Evolutionary conservation across 257 asterid species (phyloP), one percentile per base, ranked within the genome.

Genomic region (Plantago ovata): DNA sequence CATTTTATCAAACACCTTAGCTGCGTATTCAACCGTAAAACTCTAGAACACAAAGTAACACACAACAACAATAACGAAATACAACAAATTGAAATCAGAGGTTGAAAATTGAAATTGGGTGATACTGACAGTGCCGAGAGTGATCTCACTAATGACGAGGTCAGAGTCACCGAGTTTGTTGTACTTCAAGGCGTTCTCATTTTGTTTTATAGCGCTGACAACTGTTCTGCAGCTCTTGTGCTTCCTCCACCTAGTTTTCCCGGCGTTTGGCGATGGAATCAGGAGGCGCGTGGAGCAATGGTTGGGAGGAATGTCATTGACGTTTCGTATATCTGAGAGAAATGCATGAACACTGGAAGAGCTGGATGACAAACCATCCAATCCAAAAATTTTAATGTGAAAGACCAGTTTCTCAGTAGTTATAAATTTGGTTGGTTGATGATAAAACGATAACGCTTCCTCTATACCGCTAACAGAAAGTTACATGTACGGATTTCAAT

Each of bases 151-250:
- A 42, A 91, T 83, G 45, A 75, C 45, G 39, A 91, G 96, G 74
- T 91, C 90, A 16, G 98, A 91, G 69, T 87, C 94, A 0, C 96
- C 98, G 47, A 91, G 93, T 54, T 83, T 87, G 67, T 65, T 78
- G 68, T 83, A 91, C 68, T 79, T 66, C 75, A 91, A 60, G 4
- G 86, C 67, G 45, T 51, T 72, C 22, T 69, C 79, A 23, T 21
- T 56, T 21, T 48, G 60, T 38, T 58, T 72, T 28, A 8, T 8
- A 38, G 67, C 63, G 60, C 75, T 60, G 63, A 56, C 71, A 55
- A 75, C 54, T 1, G 64, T 65, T 44, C 63, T 62, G 49, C 62
- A 50, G 60, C 50, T 62, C 22, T 12, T 68, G 59, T 59, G 66
- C 46, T 57, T 62, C 61, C 60, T 59, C 70, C 66, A 57, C 48